Base-by-base conservation (phyloP, 2,329 filamentous ascomycete species). In the Neoascochyta sp. region DNA sequence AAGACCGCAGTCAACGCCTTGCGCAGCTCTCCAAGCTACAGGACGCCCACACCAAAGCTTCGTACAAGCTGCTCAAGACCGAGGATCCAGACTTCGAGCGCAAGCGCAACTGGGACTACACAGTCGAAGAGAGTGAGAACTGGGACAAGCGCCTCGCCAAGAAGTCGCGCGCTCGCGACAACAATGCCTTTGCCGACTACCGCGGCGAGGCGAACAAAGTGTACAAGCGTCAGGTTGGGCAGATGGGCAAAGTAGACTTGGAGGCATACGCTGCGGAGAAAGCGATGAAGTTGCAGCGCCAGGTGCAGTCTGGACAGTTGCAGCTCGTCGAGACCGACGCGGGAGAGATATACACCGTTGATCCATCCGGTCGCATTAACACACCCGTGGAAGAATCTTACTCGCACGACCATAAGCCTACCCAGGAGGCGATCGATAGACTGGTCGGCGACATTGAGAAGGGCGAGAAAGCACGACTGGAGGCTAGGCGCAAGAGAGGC, bases 81-180 rank as follows among this genome's bases (percentile, higher is more conserved):
- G 88, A 95, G 52, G 81, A 88, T 2, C 87, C 86, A 32, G 92
- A 96, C 63, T 98, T 96, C 57, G 92, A 98, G 72, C 85, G 92
- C 47, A 95, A 96, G 67, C 81, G 92, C 22, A 92, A 92, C 2
- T 98, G 92, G 92, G 92, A 96, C 68, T 98, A 92, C 86, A 98
- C 92, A 1, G 71, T 90, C 5, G 92, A 98, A 44, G 92, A 98
- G 67, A 85, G 80, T 49, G 92, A 95, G 67, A 79, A 76, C 47
- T 98, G 92, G 92, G 92, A 98, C 64, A 83, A 82, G 67, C 81
- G 89, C 17, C 69, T 93, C 62, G 85, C 83, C 54, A 94, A 94
- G 74, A 93, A 88, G 68, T 78, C 79, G 36, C 76, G 78, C 11
- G 83, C 85, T 53, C 75, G 84, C 41, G 86, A 95, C 60, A 81